Evolutionary conservation across 2,329 filamentous ascomycete species (phyloP).

Genomic region (Fusarium avenaceum): DNA sequence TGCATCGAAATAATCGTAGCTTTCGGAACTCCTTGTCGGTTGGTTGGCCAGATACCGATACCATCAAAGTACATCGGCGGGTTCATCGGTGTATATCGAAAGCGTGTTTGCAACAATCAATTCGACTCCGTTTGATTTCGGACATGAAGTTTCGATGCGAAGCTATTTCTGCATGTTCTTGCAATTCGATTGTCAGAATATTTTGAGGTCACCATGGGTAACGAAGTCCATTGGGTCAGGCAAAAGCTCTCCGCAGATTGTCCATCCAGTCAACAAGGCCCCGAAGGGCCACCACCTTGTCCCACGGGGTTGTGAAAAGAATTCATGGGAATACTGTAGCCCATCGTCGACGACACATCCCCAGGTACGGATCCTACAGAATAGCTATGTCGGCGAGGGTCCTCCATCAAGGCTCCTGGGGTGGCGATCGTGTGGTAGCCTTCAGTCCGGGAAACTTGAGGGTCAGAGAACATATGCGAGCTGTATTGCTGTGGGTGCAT

Average conservation of each 20-base stretch:
- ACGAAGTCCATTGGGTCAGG: conserved; percentile 7
- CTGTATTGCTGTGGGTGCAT: conserved; percentile 45
- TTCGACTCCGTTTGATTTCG: neutral
- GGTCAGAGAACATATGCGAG: conserved; percentile 40
- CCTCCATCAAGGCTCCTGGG: conserved; percentile 44
- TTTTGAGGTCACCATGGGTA: conserved; percentile 9
- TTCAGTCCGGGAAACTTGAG: conserved; percentile 43
- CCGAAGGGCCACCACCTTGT: conserved; percentile 37
- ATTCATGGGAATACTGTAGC: conserved; percentile 47
- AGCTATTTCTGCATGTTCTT: neutral
- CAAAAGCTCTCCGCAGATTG: conserved; percentile 20
- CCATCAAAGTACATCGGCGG: neutral
- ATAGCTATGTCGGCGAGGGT: conserved; percentile 46
- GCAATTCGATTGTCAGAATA: neutral
- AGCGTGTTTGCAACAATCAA: neutral
- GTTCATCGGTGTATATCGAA: conserved; percentile 1
- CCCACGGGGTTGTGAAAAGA: conserved; percentile 41
- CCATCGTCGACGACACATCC: conserved; percentile 42
- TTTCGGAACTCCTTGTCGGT: neutral
- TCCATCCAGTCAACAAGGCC: conserved; percentile 43
- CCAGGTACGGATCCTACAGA: conserved; percentile 40
- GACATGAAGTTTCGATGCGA: neutral
- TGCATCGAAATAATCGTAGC: neutral
- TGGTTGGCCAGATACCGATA: neutral
- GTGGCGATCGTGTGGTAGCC: conserved; percentile 38